These are phyloP conservation scores for Quercus berberidifolia DNA, from an alignment of 306 rosid species.

Conservation along the genomic window DNA sequence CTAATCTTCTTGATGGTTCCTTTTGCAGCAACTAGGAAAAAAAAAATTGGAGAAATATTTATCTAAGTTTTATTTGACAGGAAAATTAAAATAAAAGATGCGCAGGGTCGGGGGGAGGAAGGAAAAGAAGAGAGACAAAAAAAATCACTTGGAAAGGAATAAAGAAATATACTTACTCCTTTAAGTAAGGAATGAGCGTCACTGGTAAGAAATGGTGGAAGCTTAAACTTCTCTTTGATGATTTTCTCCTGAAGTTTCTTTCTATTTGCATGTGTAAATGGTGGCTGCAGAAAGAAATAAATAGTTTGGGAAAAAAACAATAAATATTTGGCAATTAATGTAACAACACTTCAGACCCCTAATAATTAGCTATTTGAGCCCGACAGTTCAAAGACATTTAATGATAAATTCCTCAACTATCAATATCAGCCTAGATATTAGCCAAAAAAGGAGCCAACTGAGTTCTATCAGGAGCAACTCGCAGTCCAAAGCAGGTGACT, in stretches of 20 bases:
- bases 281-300: slow-evolving; percentile 61
- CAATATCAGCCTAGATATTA: not conserved
- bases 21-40: slow-evolving; percentile 72
- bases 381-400: not conserved
- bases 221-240: slow-evolving; percentile 83
- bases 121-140: not conserved
- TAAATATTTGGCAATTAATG: not conserved
- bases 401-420: too few relatives aligned
- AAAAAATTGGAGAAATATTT: not conserved
- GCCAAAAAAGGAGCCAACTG: not conserved
- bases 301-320: not conserved
- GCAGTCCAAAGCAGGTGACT: not conserved
- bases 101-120: not conserved
- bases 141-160: not conserved
- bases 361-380: not conserved
- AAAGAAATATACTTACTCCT: slow-evolving; percentile 61
- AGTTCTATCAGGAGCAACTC: not conserved
- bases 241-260: slow-evolving; percentile 95
- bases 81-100: not conserved
- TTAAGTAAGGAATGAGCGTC: slow-evolving; percentile 94
- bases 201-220: slow-evolving; percentile 64
- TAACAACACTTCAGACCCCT: slow-evolving; percentile 9
- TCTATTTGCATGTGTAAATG: slow-evolving; percentile 70
- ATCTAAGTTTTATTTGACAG: not conserved
- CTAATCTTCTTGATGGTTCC: slow-evolving; percentile 78